Conservation (phyloP, 2,329 filamentous ascomycete genomes). For the Leptodontidium sp. region DNA sequence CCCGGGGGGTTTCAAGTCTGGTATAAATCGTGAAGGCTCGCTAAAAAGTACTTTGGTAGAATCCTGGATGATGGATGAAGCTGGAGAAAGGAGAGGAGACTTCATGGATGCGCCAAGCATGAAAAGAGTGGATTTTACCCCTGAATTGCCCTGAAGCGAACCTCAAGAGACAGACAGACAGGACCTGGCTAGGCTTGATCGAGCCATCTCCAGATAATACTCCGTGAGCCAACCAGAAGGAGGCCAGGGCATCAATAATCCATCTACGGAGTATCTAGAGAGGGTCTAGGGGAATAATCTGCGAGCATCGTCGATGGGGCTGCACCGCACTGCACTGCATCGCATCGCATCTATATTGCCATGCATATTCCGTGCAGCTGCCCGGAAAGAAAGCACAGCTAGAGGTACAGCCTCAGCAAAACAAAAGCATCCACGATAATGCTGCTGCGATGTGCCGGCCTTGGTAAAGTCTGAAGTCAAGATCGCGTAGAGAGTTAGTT, state of each 20-base stretch:
- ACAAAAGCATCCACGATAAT: neutral
- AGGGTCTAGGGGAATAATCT: no score
- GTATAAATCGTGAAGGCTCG: neutral
- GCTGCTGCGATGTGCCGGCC: neutral
- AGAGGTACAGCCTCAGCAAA: neutral
- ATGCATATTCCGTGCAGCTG: constrained; percentile 3
- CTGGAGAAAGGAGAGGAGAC: neutral
- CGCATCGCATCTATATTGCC: neutral
- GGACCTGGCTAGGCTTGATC: neutral
- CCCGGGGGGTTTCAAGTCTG: neutral
- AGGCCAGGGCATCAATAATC: neutral
- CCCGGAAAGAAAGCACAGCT: neutral
- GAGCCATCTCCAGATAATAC: neutral
- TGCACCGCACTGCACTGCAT: neutral
- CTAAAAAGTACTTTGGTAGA: neutral
- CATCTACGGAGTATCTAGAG: no score
- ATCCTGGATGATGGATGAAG: neutral
- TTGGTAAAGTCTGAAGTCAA: neutral
- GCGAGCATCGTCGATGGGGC: no score
- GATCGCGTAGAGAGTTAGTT: neutral
- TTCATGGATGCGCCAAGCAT: neutral
- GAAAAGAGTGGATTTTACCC: constrained; percentile 1
- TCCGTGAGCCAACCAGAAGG: neutral
- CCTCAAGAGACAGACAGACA: neutral
- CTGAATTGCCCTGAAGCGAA: constrained; percentile 1